These are phyloP conservation scores for Moringa oleifera DNA, from an alignment of 345 rosid species.

Conservation along the genomic window DNA sequence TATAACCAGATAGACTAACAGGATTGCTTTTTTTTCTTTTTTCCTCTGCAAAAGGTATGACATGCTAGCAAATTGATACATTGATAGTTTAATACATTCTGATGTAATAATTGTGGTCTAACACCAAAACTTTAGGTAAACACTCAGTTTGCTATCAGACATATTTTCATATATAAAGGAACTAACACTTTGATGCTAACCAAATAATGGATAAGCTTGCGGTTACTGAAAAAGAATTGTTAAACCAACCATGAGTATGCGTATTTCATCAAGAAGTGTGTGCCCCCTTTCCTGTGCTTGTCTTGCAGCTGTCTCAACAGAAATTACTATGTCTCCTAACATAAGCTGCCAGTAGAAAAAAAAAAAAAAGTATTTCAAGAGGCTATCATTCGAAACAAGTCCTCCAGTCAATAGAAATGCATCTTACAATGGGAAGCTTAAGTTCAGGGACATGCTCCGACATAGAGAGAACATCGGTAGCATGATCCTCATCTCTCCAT, in stretches of 20 bases:
- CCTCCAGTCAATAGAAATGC: not conserved
- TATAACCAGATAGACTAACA: constrained; percentile 4
- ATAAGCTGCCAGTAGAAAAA: constrained; percentile 66
- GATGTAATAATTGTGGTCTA: too few relatives aligned
- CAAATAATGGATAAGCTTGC: constrained; percentile 8
- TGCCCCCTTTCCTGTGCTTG: constrained; percentile 95
- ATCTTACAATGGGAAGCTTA: constrained; percentile 75
- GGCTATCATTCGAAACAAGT: constrained; percentile 4
- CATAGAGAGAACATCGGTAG: constrained; percentile 97
- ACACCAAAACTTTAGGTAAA: constrained; percentile 2
- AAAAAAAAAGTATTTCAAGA: constrained; percentile 12
- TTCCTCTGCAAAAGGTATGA: not conserved
- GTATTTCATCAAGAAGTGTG: constrained; percentile 84
- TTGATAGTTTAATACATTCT: too few relatives aligned
- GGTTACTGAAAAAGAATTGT: not conserved
- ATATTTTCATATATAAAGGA: not conserved
- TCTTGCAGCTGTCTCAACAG: constrained; percentile 85
- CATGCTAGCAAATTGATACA: too few relatives aligned
- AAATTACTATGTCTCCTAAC: constrained; percentile 94
- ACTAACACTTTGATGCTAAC: not conserved
- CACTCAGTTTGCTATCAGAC: not conserved
- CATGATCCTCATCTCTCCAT: constrained; percentile 92
- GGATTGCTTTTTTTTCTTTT: constrained; percentile 1
- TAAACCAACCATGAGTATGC: constrained; percentile 75
- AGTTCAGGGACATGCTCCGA: constrained; percentile 74